Percentiles rank a stretch among this genome's conserved stretches.
Conservation (phyloP, 2,329 filamentous ascomycete genomes). For the Fusarium keratoplasticum region DNA sequence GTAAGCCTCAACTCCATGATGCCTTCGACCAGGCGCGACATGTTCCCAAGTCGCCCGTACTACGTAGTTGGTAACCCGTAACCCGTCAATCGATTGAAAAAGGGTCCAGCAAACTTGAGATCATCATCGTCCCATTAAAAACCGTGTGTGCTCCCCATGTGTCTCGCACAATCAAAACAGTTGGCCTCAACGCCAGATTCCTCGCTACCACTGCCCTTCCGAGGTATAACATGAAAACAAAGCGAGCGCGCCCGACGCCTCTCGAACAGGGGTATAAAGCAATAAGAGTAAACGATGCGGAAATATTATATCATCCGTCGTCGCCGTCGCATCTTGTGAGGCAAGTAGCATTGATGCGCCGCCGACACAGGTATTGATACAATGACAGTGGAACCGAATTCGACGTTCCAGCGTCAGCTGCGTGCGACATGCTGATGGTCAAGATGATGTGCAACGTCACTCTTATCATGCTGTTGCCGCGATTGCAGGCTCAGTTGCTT, state of each 20-base stretch:
- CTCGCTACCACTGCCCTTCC: conserved; percentile 35
- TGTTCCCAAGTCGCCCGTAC: background rate
- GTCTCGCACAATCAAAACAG: conserved; percentile 28
- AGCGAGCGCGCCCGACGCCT: conserved; percentile 35
- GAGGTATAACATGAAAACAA: conserved; percentile 43
- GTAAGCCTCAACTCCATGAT: background rate
- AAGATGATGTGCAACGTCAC: conserved; percentile 5
- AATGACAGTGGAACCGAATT: background rate
- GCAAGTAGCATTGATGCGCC: background rate
- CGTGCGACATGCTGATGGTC: background rate
- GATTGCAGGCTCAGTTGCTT: conserved; percentile 18
- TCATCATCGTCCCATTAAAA: conserved; percentile 32
- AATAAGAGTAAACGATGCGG: conserved; percentile 41
- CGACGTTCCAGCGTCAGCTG: background rate
- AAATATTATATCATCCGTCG: conserved; percentile 21
- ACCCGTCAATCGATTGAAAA: background rate
- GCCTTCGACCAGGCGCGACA: background rate
- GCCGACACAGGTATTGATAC: background rate
- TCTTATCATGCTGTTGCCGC: conserved; percentile 29
- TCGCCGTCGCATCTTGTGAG: conserved; percentile 8
- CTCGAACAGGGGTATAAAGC: conserved; percentile 46
- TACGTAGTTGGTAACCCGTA: background rate
- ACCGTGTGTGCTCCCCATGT: conserved; percentile 17
- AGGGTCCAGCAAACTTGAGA: background rate
- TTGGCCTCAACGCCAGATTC: conserved; percentile 39